Percentiles rank a stretch among this genome's conserved stretches.
Conservation (phyloP, 1,284 basidiomycete species). For the Paramarasmius palmivorus region DNA sequence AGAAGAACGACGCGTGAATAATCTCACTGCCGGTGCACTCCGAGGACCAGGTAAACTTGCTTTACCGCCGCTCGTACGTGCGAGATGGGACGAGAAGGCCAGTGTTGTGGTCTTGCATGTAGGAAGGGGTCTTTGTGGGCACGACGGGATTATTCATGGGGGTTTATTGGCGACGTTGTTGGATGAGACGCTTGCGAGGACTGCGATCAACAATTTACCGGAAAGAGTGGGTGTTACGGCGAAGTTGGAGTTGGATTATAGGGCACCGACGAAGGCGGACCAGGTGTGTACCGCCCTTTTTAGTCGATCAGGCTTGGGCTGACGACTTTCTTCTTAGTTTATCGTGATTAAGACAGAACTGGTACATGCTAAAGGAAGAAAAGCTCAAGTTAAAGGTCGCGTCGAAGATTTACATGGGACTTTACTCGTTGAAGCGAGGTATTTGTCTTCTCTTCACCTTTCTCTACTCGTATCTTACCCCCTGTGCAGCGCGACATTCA, state of each 20-base stretch:
- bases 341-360: slow-evolving; percentile 71
- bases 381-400: slow-evolving; percentile 68
- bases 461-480: background rate
- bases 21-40: slow-evolving; percentile 82
- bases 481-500: slow-evolving; percentile 64
- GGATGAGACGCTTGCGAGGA: slow-evolving; percentile 85
- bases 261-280: slow-evolving; percentile 81
- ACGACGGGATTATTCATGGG: slow-evolving; percentile 93
- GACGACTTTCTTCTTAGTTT: slow-evolving; percentile 44
- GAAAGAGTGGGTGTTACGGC: slow-evolving; percentile 94
- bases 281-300: slow-evolving; percentile 58
- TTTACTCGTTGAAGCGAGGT: slow-evolving; percentile 81
- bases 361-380: slow-evolving; percentile 71
- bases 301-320: background rate
- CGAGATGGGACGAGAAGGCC: slow-evolving; percentile 74
- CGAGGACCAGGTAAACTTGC: slow-evolving; percentile 86
- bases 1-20: slow-evolving; percentile 73
- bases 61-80: slow-evolving; percentile 73
- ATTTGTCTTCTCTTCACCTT: slow-evolving; percentile 25
- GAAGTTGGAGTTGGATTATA: slow-evolving; percentile 73
- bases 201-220: slow-evolving; percentile 84
- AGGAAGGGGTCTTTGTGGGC: slow-evolving; percentile 85
- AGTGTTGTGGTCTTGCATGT: slow-evolving; percentile 76
- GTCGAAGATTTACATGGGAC: slow-evolving; percentile 82
- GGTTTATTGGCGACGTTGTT: slow-evolving; percentile 88